Conservation (phyloP, 352 stramenopile species). For the Phytophthora aleatoria region DNA sequence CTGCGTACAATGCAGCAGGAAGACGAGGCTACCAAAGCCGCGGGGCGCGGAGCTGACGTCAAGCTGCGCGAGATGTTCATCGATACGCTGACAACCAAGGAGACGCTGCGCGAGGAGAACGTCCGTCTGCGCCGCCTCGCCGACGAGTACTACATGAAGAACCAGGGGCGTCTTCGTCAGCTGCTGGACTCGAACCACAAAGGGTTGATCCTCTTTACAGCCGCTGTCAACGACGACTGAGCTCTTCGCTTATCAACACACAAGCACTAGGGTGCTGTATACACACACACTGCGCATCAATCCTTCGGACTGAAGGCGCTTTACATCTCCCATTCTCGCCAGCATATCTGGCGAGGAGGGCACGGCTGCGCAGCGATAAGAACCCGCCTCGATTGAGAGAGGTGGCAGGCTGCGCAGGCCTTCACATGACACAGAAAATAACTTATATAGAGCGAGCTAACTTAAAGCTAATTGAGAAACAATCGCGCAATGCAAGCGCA, state of each 20-base stretch:
- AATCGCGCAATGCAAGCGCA: slow-evolving; percentile 12
- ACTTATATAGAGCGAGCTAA: slow-evolving; percentile 29
- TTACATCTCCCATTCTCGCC: slow-evolving; percentile 27
- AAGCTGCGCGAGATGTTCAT: slow-evolving; percentile 49
- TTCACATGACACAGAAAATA: slow-evolving; percentile 21
- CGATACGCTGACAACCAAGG: slow-evolving; percentile 51
- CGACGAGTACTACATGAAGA: slow-evolving; percentile 84
- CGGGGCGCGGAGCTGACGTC: slow-evolving; percentile 14
- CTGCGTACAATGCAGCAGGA: slow-evolving; percentile 41
- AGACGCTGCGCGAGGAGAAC: slow-evolving; percentile 68
- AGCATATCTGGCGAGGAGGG: slow-evolving; percentile 13
- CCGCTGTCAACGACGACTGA: slow-evolving; percentile 30
- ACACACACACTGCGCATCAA: slow-evolving; percentile 19
- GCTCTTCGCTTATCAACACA: slow-evolving; percentile 15
- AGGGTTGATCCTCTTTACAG: slow-evolving; percentile 38
- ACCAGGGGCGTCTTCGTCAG: slow-evolving; percentile 63
- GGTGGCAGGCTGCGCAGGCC: slow-evolving; percentile 16
- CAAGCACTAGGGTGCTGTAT: slow-evolving; percentile 11
- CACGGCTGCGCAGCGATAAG: slow-evolving; percentile 6
- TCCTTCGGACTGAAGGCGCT: slow-evolving; percentile 6
- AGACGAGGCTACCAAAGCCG: slow-evolving; percentile 26
- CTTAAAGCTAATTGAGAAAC: slow-evolving; percentile 22
- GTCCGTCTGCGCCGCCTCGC: slow-evolving; percentile 61
- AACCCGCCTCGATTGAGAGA: slow-evolving; percentile 31
- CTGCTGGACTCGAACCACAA: slow-evolving; percentile 68